Evolutionary conservation across 441 rosid species (phyloP).

Genomic region (Erodium chrysanthum): DNA sequence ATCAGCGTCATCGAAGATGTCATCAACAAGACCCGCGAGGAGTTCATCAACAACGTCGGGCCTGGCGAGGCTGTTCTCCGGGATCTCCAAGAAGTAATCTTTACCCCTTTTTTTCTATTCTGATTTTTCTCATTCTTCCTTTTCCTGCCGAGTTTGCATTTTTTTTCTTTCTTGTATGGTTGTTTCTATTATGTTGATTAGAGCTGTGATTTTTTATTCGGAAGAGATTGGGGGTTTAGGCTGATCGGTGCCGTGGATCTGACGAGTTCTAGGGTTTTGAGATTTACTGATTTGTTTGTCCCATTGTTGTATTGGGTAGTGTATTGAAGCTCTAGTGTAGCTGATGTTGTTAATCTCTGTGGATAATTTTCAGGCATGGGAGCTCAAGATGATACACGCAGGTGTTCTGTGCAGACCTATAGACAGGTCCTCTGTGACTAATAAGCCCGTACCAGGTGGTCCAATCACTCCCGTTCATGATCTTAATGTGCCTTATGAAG

Average conservation of each 20-base stretch:
- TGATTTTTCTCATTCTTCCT: not conserved
- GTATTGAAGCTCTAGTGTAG: not conserved
- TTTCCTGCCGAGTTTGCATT: not conserved
- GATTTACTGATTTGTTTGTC: not conserved
- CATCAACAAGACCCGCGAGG: conserved; percentile 78
- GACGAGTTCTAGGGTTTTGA: conserved; percentile 31
- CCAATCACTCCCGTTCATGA: conserved; percentile 63
- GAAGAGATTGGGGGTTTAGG: conserved; percentile 10
- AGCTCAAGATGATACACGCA: conserved; percentile 86
- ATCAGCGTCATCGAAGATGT: conserved; percentile 89
- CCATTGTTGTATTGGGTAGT: not conserved
- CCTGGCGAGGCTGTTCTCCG: conserved; percentile 76
- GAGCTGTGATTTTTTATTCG: not conserved
- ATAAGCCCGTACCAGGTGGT: conserved; percentile 20
- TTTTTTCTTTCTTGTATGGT: not conserved
- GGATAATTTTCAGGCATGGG: conserved; percentile 27
- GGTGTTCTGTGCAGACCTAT: conserved; percentile 32
- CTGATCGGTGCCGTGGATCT: not conserved
- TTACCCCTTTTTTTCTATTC: not conserved
- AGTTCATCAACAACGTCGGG: conserved; percentile 71
- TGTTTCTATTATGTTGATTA: no score
- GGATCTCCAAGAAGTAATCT: conserved; percentile 86
- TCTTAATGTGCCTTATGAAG: conserved; percentile 91
- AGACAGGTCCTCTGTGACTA: conserved; percentile 38
- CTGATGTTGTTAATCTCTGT: conserved; percentile 5